Evolutionary conservation across 805 yeast genomes (phyloP).

Genomic region (Isabelozyma gotoi): DNA sequence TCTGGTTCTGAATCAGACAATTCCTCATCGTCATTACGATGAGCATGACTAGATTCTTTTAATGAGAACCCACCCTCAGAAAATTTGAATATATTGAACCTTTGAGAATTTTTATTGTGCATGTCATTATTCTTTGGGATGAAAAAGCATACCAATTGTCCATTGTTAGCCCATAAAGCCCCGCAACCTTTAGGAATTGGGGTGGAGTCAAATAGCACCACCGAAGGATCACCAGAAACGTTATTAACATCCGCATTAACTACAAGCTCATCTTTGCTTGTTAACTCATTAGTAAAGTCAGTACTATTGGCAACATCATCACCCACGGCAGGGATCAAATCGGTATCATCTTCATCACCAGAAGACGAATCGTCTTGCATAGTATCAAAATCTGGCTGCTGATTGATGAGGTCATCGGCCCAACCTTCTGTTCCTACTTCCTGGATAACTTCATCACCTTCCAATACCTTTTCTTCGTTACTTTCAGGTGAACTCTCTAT

Average conservation of each 20-base stretch:
- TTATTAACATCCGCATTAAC: neutral
- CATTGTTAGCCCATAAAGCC: conserved; percentile 80
- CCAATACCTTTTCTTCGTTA: conserved; percentile 23
- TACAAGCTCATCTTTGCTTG: neutral
- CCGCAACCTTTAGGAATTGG: conserved; percentile 95
- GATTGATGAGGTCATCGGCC: conserved; percentile 42
- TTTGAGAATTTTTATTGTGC: conserved; percentile 42
- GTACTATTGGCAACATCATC: conserved; percentile 27
- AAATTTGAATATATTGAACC: conserved; percentile 44
- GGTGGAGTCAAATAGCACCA: conserved; percentile 62
- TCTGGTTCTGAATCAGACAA: conserved; percentile 18
- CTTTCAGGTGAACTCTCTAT: conserved; percentile 13
- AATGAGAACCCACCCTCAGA: conserved; percentile 52
- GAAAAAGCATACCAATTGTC: conserved; percentile 80
- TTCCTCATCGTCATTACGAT: conserved; percentile 9
- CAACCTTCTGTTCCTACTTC: conserved; percentile 43
- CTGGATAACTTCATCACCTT: conserved; percentile 16
- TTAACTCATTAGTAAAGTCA: conserved; percentile 14
- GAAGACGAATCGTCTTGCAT: conserved; percentile 18
- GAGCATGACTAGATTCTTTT: conserved; percentile 6
- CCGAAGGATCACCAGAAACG: neutral
- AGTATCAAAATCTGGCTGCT: conserved; percentile 26
- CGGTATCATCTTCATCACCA: conserved; percentile 34
- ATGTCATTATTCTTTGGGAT: conserved; percentile 46
- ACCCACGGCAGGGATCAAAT: conserved; percentile 42